Evolutionary conservation across 805 yeast species (phyloP).

Genomic region (Tetrapisispora nanseiensis): DNA sequence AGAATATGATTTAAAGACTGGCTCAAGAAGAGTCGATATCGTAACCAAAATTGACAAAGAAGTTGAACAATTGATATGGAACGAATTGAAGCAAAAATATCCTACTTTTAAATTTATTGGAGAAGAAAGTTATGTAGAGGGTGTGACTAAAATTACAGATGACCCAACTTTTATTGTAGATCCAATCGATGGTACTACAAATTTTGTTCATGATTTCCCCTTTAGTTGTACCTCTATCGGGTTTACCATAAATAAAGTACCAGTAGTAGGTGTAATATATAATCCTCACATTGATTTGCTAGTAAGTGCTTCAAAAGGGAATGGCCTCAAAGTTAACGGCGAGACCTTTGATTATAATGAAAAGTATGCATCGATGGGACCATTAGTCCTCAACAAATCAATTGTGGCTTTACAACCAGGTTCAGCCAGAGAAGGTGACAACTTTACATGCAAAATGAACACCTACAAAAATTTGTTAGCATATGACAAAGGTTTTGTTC

Average conservation of each 20-base stretch:
- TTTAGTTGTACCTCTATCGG: constrained; percentile 57
- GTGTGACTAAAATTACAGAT: constrained; percentile 36
- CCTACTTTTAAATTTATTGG: constrained; percentile 50
- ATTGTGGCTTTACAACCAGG: constrained; percentile 83
- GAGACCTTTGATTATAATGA: constrained; percentile 45
- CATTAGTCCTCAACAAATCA: constrained; percentile 76
- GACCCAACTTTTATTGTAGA: constrained; percentile 54
- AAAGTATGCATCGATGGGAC: constrained; percentile 63
- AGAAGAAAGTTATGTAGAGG: constrained; percentile 47
- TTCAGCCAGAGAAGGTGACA: constrained; percentile 80
- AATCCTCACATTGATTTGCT: constrained; percentile 48
- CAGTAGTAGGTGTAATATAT: constrained; percentile 54
- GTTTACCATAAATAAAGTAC: constrained; percentile 38
- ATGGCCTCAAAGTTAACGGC: constrained; percentile 46
- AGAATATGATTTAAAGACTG: constrained; percentile 26
- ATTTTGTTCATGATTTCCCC: constrained; percentile 52
- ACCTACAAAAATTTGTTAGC: constrained; percentile 80
- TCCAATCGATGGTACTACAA: constrained; percentile 55
- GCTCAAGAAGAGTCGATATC: constrained; percentile 42
- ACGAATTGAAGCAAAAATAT: constrained; percentile 25
- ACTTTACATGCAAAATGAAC: constrained; percentile 68
- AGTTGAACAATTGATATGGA: constrained; percentile 39
- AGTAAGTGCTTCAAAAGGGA: constrained; percentile 44
- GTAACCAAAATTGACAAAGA: constrained; percentile 54
- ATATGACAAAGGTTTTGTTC: constrained; percentile 85